A percentile compares a stretch with the other conserved stretches of the same genome.
phyloP scores from a whole-genome alignment of 1,284 basidiomycete genomes.

The Cutaneotrichosporon sp. region DNA sequence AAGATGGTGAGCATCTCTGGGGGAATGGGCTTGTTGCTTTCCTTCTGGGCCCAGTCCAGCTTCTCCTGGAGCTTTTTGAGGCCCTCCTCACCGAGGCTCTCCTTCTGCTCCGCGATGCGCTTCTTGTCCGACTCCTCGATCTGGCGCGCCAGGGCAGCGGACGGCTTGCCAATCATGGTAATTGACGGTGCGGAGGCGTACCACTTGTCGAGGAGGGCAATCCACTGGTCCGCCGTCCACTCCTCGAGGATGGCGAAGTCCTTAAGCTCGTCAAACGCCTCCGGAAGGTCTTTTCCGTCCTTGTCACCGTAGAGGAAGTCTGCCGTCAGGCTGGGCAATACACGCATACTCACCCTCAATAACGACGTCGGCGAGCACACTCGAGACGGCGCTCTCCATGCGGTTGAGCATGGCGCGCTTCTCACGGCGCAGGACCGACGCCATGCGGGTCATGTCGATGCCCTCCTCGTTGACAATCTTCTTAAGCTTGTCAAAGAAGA shows the following conservation, averaged over 20 bases:
- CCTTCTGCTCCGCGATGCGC: slow-evolving; percentile 66
- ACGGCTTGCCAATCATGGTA: slow-evolving; percentile 80
- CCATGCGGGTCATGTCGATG: slow-evolving; percentile 89
- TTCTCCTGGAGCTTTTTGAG: slow-evolving; percentile 65
- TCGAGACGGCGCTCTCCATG: slow-evolving; percentile 43
- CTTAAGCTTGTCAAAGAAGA: slow-evolving; percentile 65
- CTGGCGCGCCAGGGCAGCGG: slow-evolving; percentile 72
- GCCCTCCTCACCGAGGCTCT: slow-evolving; percentile 71
- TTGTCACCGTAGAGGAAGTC: slow-evolving; percentile 85
- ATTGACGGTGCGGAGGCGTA: slow-evolving; percentile 67
- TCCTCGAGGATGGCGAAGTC: slow-evolving; percentile 62
- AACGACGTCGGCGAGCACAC: slow-evolving; percentile 52
- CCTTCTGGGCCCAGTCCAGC: slow-evolving; percentile 76
- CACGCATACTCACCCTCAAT: slow-evolving; percentile 53
- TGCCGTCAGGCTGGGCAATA: slow-evolving; percentile 14
- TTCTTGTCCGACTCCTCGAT: slow-evolving; percentile 77
- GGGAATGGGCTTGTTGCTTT: slow-evolving; percentile 81
- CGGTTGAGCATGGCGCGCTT: slow-evolving; percentile 61
- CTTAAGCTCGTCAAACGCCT: slow-evolving; percentile 72
- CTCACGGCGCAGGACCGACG: slow-evolving; percentile 78
- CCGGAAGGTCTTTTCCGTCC: slow-evolving; percentile 73
- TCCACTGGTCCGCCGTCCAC: slow-evolving; percentile 78
- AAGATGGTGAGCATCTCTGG: slow-evolving; percentile 73
- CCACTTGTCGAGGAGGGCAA: slow-evolving; percentile 73
- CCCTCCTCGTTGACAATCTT: slow-evolving; percentile 65